Conservation (phyloP, 169 alveolate species). For the Plasmodium billcollinsi region DNA sequence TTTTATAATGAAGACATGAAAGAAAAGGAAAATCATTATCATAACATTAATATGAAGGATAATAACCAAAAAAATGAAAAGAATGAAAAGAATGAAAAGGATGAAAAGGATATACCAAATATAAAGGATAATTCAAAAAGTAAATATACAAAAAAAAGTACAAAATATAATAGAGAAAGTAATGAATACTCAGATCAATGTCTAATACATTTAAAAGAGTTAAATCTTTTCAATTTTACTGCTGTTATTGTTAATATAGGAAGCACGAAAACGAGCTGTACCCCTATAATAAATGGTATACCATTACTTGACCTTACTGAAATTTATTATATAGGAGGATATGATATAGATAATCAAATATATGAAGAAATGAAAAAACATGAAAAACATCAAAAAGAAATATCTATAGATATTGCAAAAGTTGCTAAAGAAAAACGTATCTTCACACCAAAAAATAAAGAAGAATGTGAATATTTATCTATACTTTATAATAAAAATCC, state of each 20-base stretch:
- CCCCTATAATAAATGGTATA: constrained; percentile 73
- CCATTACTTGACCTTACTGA: constrained; percentile 59
- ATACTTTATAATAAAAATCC: constrained; percentile 52
- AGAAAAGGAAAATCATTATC: neutral
- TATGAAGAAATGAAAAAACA: constrained; percentile 68
- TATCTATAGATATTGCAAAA: constrained; percentile 69
- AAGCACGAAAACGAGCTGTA: constrained; percentile 61
- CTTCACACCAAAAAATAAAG: constrained; percentile 58
- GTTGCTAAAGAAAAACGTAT: constrained; percentile 71
- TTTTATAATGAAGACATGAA: constrained; percentile 37
- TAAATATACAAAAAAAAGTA: neutral
- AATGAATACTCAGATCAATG: constrained; percentile 46
- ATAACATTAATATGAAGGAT: no score
- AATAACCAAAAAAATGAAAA: neutral
- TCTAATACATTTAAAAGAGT: neutral
- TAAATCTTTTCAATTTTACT: constrained; percentile 59
- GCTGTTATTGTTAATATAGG: constrained; percentile 58
- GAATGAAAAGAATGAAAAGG: neutral
- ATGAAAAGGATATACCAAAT: neutral
- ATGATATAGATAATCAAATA: constrained; percentile 75
- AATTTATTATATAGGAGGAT: constrained; percentile 67
- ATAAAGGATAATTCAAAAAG: neutral
- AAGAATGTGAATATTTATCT: constrained; percentile 70
- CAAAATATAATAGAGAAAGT: neutral
- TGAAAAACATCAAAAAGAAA: constrained; percentile 31